Conservation (phyloP, 2,329 filamentous ascomycete species). For the Xylaria sp. region DNA sequence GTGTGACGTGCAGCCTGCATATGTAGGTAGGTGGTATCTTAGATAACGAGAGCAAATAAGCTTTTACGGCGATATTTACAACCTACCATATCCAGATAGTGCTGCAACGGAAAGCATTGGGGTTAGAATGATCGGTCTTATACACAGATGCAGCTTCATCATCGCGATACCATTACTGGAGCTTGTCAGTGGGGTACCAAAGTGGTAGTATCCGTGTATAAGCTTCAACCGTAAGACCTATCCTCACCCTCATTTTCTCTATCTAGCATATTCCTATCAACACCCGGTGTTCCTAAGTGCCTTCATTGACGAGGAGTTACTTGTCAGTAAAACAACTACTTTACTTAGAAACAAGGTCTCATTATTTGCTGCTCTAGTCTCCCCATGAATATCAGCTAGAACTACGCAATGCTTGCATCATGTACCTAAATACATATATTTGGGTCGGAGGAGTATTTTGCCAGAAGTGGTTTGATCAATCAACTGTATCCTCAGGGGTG, state of each 20-base stretch:
- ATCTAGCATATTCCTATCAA: background rate
- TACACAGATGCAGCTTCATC: background rate
- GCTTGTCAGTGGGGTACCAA: background rate
- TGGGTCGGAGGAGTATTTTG: background rate
- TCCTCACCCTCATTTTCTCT: background rate
- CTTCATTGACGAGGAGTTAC: background rate
- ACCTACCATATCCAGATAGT: too few species aligned
- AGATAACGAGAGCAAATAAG: too few species aligned
- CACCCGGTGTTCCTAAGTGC: background rate
- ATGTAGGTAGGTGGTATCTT: too few species aligned
- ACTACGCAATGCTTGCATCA: background rate
- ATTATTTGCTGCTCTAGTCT: background rate
- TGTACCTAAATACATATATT: background rate
- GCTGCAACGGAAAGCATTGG: too few species aligned
- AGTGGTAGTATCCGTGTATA: too few species aligned
- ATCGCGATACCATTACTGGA: background rate
- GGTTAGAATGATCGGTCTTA: too few species aligned
- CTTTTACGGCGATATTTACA: too few species aligned
- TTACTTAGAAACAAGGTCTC: background rate
- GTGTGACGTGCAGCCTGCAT: too few species aligned
- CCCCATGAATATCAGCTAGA: background rate
- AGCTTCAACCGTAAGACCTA: background rate
- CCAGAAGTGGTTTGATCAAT: slow-evolving; percentile 8
- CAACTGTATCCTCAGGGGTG: slow-evolving; percentile 26
- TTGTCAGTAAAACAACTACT: background rate